These are phyloP conservation scores for Paraleonurus japonicus DNA, from an alignment of 257 asterid genomes.

Conservation along the genomic window DNA sequence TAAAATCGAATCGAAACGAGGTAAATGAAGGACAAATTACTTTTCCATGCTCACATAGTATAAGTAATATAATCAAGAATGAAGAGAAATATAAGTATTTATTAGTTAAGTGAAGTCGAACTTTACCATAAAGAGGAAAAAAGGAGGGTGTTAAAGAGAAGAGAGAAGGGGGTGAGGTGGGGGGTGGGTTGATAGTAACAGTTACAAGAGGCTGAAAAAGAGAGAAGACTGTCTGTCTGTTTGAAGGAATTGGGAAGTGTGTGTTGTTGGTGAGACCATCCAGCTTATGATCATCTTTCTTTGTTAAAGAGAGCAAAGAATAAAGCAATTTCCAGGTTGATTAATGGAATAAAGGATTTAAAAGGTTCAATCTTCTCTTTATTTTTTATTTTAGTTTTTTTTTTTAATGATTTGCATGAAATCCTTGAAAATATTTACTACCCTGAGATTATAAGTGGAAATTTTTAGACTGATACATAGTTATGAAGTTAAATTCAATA, in stretches of 20 bases:
- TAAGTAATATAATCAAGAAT: background rate
- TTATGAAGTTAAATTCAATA: background rate
- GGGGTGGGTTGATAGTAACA: background rate
- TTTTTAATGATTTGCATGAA: constrained; percentile 35
- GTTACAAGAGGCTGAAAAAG: constrained; percentile 42
- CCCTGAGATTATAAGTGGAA: background rate
- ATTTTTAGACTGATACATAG: too few relatives aligned
- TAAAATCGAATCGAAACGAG: too few relatives aligned
- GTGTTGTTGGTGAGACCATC: constrained; percentile 23
- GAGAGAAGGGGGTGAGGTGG: constrained; percentile 16
- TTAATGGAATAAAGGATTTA: constrained; percentile 58
- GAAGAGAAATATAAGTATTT: background rate
- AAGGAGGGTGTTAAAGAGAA: constrained; percentile 34
- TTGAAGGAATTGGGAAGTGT: constrained; percentile 76
- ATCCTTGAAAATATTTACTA: constrained; percentile 22
- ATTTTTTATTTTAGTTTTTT: background rate
- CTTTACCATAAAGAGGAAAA: constrained; percentile 53
- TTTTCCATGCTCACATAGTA: constrained; percentile 18
- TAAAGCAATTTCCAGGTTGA: constrained; percentile 56
- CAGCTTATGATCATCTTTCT: constrained; percentile 26
- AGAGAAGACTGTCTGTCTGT: constrained; percentile 63
- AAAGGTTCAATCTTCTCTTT: constrained; percentile 29
- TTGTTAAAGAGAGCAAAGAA: constrained; percentile 50
- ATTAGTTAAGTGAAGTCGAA: constrained; percentile 29
- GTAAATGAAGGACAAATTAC: too few relatives aligned